phyloP scores from a whole-genome alignment of 768 basidiomycete genomes.

The Podaxis sp. region DNA sequence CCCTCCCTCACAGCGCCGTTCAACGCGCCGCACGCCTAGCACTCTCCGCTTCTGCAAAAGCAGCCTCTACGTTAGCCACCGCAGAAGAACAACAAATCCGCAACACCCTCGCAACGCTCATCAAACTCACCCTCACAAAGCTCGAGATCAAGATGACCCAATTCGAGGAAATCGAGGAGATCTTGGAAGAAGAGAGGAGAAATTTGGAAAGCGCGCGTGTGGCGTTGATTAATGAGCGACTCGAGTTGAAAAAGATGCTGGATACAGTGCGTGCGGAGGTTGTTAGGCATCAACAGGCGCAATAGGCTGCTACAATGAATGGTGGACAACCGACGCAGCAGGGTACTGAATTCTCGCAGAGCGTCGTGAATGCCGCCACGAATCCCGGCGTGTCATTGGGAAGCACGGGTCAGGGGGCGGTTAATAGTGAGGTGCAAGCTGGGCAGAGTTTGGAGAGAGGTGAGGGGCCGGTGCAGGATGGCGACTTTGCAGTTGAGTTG shows the following conservation, averaged over 20 bases:
- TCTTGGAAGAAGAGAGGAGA: constrained; percentile 88
- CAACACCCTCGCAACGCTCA: constrained; percentile 74
- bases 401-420: constrained; percentile 60
- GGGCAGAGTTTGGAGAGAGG: constrained; percentile 48
- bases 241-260: constrained; percentile 68
- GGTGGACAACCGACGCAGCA: constrained; percentile 21
- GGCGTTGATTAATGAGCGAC: constrained; percentile 76
- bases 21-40: constrained; percentile 85
- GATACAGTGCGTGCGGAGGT: constrained; percentile 68
- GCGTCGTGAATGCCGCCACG: constrained; percentile 22
- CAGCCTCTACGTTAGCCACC: constrained; percentile 75
- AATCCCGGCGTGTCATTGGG: constrained; percentile 40
- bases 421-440: constrained; percentile 51
- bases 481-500: constrained; percentile 20
- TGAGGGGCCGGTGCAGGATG: constrained; percentile 51
- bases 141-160: constrained; percentile 93
- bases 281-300: constrained; percentile 11
- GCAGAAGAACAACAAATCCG: constrained; percentile 84
- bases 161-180: constrained; percentile 91
- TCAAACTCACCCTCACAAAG: constrained; percentile 83
- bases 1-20: constrained; percentile 70
- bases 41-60: constrained; percentile 84
- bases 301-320: not conserved
- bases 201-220: constrained; percentile 80
- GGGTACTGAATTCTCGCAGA: constrained; percentile 23